Base-by-base conservation (phyloP, 2,329 filamentous ascomycete genomes). In the Teratosphaeria epicoccoides region DNA sequence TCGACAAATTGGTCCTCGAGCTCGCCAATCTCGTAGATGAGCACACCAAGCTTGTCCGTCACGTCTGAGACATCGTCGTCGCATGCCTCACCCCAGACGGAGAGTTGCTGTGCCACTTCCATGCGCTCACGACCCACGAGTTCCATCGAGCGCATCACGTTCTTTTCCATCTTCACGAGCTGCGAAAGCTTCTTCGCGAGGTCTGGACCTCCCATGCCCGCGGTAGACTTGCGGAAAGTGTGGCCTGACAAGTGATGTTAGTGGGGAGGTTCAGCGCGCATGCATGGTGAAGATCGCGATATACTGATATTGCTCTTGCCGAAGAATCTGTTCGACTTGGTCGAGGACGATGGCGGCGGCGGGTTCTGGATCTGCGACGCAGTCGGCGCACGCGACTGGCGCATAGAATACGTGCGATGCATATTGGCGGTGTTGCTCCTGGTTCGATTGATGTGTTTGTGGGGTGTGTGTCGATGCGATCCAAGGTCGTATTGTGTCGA, bases 121-220 rank as follows among this genome's bases (percentile, higher is more conserved):
- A 97, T 97, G 63, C 93, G 84, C 78, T 98, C 93, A 66, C 89
- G 85, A 45, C 89, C 89, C 50, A 97, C 93, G 47, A 88, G 79
- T 70, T 98, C 93, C 79, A 97, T 84, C 70, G 89, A 96, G 71
- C 93, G 88, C 93, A 98, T 98, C 52, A 96, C 88, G 69, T 98
- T 97, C 83, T 98, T 98, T 76, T 98, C 93, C 93, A 98, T 98
- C 82, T 98, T 98, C 58, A 98, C 93, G 49, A 98, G 81, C 75
- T 95, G 88, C 40, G 90, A 88, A 57, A 98, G 84, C 80, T 98
- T 98, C 81, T 95, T 96, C 53, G 93, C 86, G 53, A 98, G 83
- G 65, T 98, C 93, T 52, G 90, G 82, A 29, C 82, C 82, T 64
- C 88, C 89, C 62, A 85, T 84, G 60, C 86, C 87, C 57, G 86